A percentile compares a stretch with the other conserved stretches of the same genome.
Conservation (phyloP, 371 early-diverging fungal species). For the Syncephalastrum contaminatum region DNA sequence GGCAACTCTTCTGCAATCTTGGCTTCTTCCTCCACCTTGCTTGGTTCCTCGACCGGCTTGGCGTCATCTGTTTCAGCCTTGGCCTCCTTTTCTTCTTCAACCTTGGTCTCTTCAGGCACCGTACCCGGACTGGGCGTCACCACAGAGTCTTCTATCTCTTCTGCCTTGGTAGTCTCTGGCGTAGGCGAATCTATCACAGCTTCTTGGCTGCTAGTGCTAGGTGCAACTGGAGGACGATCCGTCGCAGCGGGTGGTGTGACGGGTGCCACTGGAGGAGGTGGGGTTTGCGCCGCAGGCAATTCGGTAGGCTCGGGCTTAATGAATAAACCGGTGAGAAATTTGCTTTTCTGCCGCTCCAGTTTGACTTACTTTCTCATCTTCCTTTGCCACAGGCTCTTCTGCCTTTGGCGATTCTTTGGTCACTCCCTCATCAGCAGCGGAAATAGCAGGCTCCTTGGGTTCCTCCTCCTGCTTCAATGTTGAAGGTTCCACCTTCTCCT, state of each 20-base stretch:
- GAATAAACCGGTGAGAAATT: too few relatives aligned
- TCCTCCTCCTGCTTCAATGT: slow-evolving; percentile 4
- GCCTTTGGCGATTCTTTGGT: slow-evolving; percentile 13
- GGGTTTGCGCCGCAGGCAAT: neutral
- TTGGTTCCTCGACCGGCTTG: slow-evolving; percentile 6
- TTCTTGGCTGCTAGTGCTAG: neutral
- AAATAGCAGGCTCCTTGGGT: neutral
- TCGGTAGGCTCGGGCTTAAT: neutral
- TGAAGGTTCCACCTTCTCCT: neutral
- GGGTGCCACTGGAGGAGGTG: neutral
- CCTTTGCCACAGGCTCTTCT: slow-evolving; percentile 4
- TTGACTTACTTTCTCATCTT: neutral
- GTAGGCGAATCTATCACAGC: neutral
- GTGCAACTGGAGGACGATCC: neutral
- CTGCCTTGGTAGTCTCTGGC: neutral
- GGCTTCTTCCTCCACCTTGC: slow-evolving; percentile 3
- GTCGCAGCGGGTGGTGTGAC: neutral
- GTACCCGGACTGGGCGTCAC: slow-evolving; percentile 6
- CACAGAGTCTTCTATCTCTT: slow-evolving; percentile 3
- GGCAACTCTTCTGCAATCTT: slow-evolving; percentile 7
- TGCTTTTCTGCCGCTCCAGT: too few relatives aligned
- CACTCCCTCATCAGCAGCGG: slow-evolving; percentile 6
- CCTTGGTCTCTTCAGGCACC: slow-evolving; percentile 1
- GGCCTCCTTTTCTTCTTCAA: slow-evolving; percentile 12
- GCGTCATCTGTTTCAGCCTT: slow-evolving; percentile 1